Base-by-base conservation (phyloP, 257 asterid species). In the Sherardia arvensis region DNA sequence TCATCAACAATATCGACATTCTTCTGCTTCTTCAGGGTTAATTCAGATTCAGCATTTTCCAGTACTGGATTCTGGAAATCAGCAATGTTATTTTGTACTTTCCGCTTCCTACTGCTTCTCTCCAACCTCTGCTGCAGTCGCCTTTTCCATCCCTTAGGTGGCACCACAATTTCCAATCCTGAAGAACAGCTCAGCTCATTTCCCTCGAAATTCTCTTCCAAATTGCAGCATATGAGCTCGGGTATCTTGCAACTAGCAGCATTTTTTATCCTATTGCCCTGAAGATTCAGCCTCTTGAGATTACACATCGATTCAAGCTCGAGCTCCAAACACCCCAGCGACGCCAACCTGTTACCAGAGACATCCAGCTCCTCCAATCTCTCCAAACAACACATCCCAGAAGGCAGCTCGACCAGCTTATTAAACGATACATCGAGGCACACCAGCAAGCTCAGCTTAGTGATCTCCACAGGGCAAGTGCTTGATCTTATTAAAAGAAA, bases 401-500 rank as follows among this genome's bases (percentile, higher is more conserved):
- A 69, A 55, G 97, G 97, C 54, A 90, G 78, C 69, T 81, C 87
- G 69, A 74, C 73, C 81, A 92, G 77, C 68, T 87, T 92, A 77
- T 92, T 92, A 72, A 83, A 81, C 33, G 99, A 73, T 29, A 93
- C 87, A 71, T 78, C 87, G 74, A 93, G 83, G 21, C 85, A 80
- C 64, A 73, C 64, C 80, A 93, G 83, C 20, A 77, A 76, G 54
- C 72, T 80, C 72, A 92, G 74, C 53, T 56, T 73, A 76, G 90
- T 73, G 67, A 92, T 74, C 77, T 92, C 97, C 72, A 72, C 73
- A n/a, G 0, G 97, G 99, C 70, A 93, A 84, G 65, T 69, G 84
- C 91, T 85, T 89, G 88, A 93, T 78, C 80, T 90, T 90, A 72
- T 93, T 93, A 69, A 87, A 93, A 32, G 99, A 93, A 74, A 90